A percentile compares a stretch with the other conserved stretches of the same genome.
These are phyloP conservation scores for Saccharomyces hybrid DNA, from an alignment of 1,139 yeast species.

Conservation along the genomic window DNA sequence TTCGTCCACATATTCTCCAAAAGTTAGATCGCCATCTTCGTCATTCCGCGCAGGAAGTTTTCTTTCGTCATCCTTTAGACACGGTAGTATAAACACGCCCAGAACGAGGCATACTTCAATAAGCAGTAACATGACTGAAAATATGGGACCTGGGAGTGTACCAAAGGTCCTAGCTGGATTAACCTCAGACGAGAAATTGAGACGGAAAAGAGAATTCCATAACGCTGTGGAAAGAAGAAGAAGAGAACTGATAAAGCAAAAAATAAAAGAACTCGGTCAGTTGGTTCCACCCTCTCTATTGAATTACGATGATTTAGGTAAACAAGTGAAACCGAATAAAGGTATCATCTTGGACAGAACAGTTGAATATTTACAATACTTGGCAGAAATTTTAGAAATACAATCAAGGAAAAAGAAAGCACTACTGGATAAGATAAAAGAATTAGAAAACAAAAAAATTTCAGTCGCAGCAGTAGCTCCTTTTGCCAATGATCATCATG, in stretches of 20 bases:
- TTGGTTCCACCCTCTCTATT: slow-evolving; percentile 66
- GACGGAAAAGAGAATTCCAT: slow-evolving; percentile 67
- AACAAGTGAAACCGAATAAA: slow-evolving; percentile 67
- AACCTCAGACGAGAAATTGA: slow-evolving; percentile 61
- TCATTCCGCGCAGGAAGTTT: slow-evolving; percentile 26
- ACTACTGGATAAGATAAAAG: slow-evolving; percentile 33
- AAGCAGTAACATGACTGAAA: slow-evolving; percentile 10
- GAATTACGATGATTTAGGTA: slow-evolving; percentile 45
- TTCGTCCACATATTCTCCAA: slow-evolving; percentile 11
- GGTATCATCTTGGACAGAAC: slow-evolving; percentile 60
- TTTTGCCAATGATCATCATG: not conserved
- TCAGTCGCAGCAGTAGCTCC: not conserved
- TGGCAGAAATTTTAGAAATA: slow-evolving; percentile 38
- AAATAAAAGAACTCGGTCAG: slow-evolving; percentile 63
- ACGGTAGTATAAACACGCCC: slow-evolving; percentile 12
- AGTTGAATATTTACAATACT: slow-evolving; percentile 58
- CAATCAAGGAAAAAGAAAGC: slow-evolving; percentile 37
- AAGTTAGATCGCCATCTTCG: slow-evolving; percentile 25
- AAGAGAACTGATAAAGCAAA: slow-evolving; percentile 68
- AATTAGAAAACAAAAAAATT: slow-evolving; percentile 25
- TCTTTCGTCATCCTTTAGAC: slow-evolving; percentile 25
- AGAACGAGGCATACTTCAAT: slow-evolving; percentile 21
- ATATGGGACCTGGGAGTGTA: slow-evolving; percentile 13
- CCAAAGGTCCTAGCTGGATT: slow-evolving; percentile 31
- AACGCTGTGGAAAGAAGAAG: slow-evolving; percentile 78